Conservation (phyloP, 192 early-diverging fungal genomes). For the Gigaspora rosea region DNA sequence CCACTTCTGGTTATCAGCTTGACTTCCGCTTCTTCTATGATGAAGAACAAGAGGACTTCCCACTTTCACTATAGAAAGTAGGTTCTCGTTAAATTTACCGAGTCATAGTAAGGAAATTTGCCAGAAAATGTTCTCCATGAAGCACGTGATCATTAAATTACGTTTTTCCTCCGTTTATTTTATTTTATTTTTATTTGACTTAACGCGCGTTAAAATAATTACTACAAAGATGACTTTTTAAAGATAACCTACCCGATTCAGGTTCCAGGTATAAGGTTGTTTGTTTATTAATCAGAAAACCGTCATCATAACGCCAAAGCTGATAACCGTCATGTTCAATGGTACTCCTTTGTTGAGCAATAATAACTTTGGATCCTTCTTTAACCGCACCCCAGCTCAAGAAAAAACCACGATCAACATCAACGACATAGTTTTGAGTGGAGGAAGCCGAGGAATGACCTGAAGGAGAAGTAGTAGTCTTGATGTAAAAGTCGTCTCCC, state of each 20-base stretch:
- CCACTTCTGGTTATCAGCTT: conserved; percentile 15
- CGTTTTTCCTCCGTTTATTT: too few species aligned
- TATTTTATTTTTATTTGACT: too few species aligned
- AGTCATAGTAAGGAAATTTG: too few species aligned
- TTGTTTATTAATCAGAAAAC: conserved; percentile 14
- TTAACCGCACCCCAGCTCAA: not conserved
- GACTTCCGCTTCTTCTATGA: too few species aligned
- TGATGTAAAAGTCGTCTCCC: conserved; percentile 17
- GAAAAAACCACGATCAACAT: conserved; percentile 21
- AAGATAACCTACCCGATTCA: conserved; percentile 5
- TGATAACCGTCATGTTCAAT: conserved; percentile 2
- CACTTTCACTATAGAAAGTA: too few species aligned
- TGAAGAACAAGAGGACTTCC: too few species aligned
- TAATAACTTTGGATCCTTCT: conserved; percentile 1
- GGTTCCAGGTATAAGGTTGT: not conserved
- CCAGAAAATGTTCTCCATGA: too few species aligned
- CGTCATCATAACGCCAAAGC: conserved; percentile 25
- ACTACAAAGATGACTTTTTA: too few species aligned
- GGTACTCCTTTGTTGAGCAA: conserved; percentile 15
- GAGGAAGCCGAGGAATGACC: not conserved
- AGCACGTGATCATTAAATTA: too few species aligned
- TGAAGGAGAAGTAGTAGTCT: conserved; percentile 14
- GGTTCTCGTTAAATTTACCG: too few species aligned
- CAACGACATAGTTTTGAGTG: conserved; percentile 12
- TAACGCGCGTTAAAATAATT: too few species aligned